Evolutionary conservation across 768 basidiomycete genomes (phyloP).

Genomic region (Calocera cornea): DNA sequence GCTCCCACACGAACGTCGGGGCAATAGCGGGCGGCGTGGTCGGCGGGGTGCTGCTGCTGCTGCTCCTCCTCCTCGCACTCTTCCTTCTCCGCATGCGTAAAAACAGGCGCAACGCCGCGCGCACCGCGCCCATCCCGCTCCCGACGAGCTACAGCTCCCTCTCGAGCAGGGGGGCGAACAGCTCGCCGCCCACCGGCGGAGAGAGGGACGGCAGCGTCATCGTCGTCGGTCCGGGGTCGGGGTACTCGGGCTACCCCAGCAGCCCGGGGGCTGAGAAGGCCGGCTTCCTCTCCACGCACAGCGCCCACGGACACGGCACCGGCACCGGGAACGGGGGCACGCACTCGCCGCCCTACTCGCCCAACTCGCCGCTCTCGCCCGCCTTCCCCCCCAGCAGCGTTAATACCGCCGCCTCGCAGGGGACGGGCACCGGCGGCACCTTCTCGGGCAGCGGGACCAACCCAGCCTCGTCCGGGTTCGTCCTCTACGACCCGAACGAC

Average conservation of each 20-base stretch:
- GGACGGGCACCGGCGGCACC: too few species aligned
- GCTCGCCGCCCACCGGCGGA: too few species aligned
- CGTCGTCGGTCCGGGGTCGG: not conserved
- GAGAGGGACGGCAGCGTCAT: too few species aligned
- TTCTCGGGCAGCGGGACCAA: not conserved
- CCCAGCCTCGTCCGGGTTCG: not conserved
- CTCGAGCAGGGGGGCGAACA: not conserved
- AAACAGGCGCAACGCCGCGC: not conserved
- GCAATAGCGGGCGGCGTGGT: slow-evolving; percentile 8
- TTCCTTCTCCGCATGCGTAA: not conserved
- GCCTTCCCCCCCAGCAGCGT: too few species aligned
- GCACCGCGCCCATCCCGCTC: not conserved
- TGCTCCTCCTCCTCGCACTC: not conserved
- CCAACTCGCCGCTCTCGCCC: too few species aligned
- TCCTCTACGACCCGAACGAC: not conserved
- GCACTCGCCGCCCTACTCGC: too few species aligned
- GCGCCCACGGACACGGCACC: not conserved
- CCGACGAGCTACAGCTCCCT: not conserved
- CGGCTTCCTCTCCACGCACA: not conserved
- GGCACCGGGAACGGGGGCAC: too few species aligned
- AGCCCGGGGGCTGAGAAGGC: not conserved
- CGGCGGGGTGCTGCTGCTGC: not conserved
- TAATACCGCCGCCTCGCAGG: too few species aligned
- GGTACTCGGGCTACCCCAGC: not conserved
- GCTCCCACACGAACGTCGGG: slow-evolving; percentile 14